Evolutionary conservation across 2,329 filamentous ascomycete species (phyloP).

Genomic region (Ophiostoma novo-ulmi): DNA sequence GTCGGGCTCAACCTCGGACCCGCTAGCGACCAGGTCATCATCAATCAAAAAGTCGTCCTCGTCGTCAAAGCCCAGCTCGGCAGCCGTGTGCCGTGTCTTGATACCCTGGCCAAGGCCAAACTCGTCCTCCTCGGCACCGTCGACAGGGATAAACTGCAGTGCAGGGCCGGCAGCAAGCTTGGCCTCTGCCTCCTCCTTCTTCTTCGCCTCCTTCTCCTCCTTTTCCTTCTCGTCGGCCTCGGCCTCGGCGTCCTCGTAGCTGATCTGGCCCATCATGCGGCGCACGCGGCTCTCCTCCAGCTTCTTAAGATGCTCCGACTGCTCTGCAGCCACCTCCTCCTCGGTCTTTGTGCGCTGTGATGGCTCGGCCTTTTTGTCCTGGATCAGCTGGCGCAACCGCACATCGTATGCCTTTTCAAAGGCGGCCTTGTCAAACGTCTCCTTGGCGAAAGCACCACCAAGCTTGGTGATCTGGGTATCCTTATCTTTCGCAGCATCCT

Average conservation of each 20-base stretch:
- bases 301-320: slow-evolving; percentile 69
- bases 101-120: slow-evolving; percentile 59
- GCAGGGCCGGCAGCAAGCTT: slow-evolving; percentile 30
- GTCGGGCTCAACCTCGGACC: slow-evolving; percentile 60
- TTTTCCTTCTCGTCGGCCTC: slow-evolving; percentile 39
- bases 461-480: background rate
- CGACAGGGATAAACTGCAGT: slow-evolving; percentile 30
- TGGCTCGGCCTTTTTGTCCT: slow-evolving; percentile 79
- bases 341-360: slow-evolving; percentile 86
- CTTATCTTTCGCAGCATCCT: slow-evolving; percentile 29
- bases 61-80: slow-evolving; percentile 73
- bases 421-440: slow-evolving; percentile 56
- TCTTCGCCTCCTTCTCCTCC: slow-evolving; percentile 40
- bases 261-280: slow-evolving; percentile 82
- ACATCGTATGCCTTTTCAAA: slow-evolving; percentile 86
- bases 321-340: slow-evolving; percentile 74
- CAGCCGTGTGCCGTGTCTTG: slow-evolving; percentile 50
- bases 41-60: slow-evolving; percentile 93
- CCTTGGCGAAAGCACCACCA: slow-evolving; percentile 1
- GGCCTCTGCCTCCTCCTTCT: slow-evolving; percentile 68
- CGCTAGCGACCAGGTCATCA: slow-evolving; percentile 78
- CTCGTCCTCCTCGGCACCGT: slow-evolving; percentile 48
- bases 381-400: slow-evolving; percentile 72
- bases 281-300: slow-evolving; percentile 76
- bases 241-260: slow-evolving; percentile 47